Conservation (phyloP, 2,329 filamentous ascomycete species). For the Bipolaris victoriae region DNA sequence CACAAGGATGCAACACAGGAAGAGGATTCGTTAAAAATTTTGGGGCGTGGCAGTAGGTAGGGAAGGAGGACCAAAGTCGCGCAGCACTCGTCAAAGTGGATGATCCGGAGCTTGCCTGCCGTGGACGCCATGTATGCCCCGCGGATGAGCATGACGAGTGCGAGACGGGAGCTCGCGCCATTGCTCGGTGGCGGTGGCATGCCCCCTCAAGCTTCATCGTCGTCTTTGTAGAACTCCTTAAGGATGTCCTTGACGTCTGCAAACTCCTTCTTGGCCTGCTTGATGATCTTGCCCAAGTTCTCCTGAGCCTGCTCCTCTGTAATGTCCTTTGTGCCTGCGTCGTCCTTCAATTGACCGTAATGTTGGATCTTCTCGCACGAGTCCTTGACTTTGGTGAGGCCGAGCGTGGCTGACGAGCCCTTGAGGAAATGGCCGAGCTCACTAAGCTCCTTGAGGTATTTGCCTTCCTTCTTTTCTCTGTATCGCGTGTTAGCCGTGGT, state of each 20-base stretch:
- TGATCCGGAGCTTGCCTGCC: conserved; percentile 3
- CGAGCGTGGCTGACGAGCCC: conserved; percentile 92
- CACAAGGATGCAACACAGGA: conserved; percentile 7
- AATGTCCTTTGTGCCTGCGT: conserved; percentile 71
- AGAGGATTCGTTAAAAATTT: conserved; percentile 10
- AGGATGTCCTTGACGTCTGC: conserved; percentile 73
- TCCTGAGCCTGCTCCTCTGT: conserved; percentile 69
- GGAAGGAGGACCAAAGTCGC: conserved; percentile 5
- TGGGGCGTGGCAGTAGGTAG: conserved; percentile 5
- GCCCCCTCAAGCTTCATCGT: conserved; percentile 20
- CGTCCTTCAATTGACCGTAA: conserved; percentile 81
- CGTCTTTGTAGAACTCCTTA: conserved; percentile 70
- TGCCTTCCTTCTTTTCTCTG: conserved; percentile 67
- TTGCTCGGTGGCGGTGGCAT: conserved; percentile 6
- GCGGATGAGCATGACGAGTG: conserved; percentile 15
- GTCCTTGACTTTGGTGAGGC: conserved; percentile 87
- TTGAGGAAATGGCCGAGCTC: conserved; percentile 94
- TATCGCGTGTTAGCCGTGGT: conserved; percentile 17
- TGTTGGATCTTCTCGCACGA: conserved; percentile 97
- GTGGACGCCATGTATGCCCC: neutral
- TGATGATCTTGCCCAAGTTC: conserved; percentile 73
- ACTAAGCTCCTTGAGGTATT: conserved; percentile 71
- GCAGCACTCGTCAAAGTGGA: conserved; percentile 7
- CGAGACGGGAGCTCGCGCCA: conserved; percentile 15
- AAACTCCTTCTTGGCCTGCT: conserved; percentile 77